Conservation (phyloP, 805 yeast species). For the Maudiozyma bulderi region DNA sequence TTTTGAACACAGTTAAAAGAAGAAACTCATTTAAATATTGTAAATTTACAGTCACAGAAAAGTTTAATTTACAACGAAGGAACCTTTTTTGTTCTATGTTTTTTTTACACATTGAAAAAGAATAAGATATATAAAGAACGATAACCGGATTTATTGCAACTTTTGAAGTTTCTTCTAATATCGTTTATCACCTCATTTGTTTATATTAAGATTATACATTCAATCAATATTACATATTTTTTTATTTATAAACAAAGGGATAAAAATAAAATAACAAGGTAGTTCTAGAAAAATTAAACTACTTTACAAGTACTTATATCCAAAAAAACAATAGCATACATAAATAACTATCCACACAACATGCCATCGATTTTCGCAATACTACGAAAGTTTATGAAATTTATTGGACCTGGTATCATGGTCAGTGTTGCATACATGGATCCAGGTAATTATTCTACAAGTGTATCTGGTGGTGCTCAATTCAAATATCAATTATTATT, state of each 20-base stretch:
- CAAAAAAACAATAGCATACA: not conserved
- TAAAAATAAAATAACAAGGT: too few relatives aligned
- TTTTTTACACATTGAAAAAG: not conserved
- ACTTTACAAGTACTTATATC: not conserved
- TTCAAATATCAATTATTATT: conserved; percentile 70
- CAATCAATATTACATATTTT: too few relatives aligned
- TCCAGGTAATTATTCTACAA: conserved; percentile 94
- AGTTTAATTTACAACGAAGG: too few relatives aligned
- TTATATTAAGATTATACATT: not conserved
- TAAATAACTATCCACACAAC: not conserved
- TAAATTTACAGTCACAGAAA: too few relatives aligned
- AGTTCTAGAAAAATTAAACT: too few relatives aligned
- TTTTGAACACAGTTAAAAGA: too few relatives aligned
- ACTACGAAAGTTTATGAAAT: conserved; percentile 42
- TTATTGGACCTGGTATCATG: conserved; percentile 91
- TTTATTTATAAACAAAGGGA: too few relatives aligned
- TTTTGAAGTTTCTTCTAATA: not conserved
- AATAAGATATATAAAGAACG: not conserved
- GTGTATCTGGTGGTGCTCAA: conserved; percentile 84
- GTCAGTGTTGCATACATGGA: conserved; percentile 96
- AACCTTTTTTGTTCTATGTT: not conserved
- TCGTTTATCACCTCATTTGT: not conserved
- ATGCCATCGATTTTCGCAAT: not conserved
- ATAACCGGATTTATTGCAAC: not conserved
- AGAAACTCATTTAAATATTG: too few relatives aligned